Evolutionary conservation across 495 filamentous ascomycete species (phyloP), one percentile per base, ranked within the genome.

Genomic region (Penicillium canariense): DNA sequence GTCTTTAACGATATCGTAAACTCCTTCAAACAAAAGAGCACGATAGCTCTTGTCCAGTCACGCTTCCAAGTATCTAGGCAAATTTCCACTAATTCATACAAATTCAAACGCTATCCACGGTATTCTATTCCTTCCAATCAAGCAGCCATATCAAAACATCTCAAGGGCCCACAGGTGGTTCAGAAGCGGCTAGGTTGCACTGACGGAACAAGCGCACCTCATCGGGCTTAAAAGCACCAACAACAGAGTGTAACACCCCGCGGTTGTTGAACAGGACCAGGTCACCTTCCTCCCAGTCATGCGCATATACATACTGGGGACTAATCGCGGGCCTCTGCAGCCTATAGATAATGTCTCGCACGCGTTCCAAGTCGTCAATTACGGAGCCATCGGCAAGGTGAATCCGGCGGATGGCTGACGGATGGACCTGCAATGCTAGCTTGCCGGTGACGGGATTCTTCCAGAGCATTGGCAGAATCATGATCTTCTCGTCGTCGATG

Each of bases 231-330:
- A 91, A 90, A 1, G 85, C 85, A 1, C 87, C 87, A 0, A 89
- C 87, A 32, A 90, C 86, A 4, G 81, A 82, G 66, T 91, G 87
- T 47, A 89, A 57, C 18, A 88, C 77, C 1, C 86, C 87, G 9
- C 85, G 81, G 62, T 89, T 89, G 59, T 89, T 84, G 65, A 90
- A 89, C 28, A 90, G 66, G 4, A 89, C 87, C 48, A 88, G 68
- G 58, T 88, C 86, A 7, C 87, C 86, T 59, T 87, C 83, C 56
- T 83, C 77, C 87, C 87, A 89, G 57, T 89, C 87, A 67, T 89
- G 84, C 10, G 85, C 68, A 67, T 89, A 89, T 28, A 89, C 87
- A 56, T 76, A 77, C 50, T 76, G 66, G 1, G 87, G 86, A 17
- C 77, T 80, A 53, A 89, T 89, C 0, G 77, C 87, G 0, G 87